These are phyloP conservation scores for Cornus controversa DNA, from an alignment of 148 eudicot species.

Conservation along the genomic window DNA sequence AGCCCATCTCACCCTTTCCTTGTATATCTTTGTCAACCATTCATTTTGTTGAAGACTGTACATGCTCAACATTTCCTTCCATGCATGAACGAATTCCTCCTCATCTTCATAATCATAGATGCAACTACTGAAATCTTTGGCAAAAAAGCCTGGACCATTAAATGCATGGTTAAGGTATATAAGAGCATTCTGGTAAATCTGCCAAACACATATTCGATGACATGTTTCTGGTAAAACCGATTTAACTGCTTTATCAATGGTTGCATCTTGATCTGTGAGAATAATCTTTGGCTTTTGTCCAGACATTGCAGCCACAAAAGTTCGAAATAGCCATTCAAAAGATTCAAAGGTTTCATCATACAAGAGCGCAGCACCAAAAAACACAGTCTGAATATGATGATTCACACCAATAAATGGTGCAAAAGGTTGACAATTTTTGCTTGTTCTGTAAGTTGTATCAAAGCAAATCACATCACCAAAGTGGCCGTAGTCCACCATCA, in stretches of 20 bases:
- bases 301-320: not conserved
- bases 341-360: not conserved
- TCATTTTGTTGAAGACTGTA: not conserved
- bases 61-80: not conserved
- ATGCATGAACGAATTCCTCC: not conserved
- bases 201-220: conserved; percentile 1
- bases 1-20: not conserved
- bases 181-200: not conserved
- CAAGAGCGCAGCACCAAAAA: not conserved
- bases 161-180: not conserved
- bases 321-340: not conserved
- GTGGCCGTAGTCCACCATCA: not conserved
- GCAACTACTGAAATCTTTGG: conserved; percentile 5
- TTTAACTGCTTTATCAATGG: not conserved
- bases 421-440: not conserved
- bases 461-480: not conserved
- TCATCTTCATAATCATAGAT: not conserved
- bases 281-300: not conserved
- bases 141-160: not conserved
- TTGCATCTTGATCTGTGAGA: conserved; percentile 1
- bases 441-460: conserved; percentile 1
- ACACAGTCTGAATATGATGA: not conserved
- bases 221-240: not conserved
- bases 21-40: not conserved
- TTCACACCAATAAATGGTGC: not conserved